A percentile compares a stretch with the other conserved stretches of the same genome.
These are phyloP conservation scores for Dittrichia graveolens DNA, from an alignment of 129 eudicot species.

Conservation along the genomic window DNA sequence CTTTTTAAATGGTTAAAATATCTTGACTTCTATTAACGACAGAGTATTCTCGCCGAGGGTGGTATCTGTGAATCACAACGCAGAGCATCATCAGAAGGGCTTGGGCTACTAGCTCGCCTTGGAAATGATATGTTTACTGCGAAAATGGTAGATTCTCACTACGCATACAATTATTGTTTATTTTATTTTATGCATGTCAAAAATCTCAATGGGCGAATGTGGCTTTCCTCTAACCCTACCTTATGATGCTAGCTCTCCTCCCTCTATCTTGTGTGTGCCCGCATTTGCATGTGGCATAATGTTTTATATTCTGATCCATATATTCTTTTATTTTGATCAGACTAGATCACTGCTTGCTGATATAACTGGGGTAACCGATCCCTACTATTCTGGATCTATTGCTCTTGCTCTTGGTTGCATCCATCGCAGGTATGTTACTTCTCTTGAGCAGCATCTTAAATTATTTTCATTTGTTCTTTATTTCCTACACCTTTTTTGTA, in stretches of 20 bases:
- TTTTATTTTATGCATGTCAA: background rate
- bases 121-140: slow-evolving; percentile 93
- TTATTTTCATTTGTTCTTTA: background rate
- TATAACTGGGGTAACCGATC: slow-evolving; percentile 51
- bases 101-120: slow-evolving; percentile 88
- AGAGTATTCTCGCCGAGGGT: slow-evolving; percentile 93
- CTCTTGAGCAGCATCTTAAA: slow-evolving; percentile 12
- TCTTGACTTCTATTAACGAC: slow-evolving; percentile 29
- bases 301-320: slow-evolving; percentile 23
- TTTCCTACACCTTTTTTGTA: slow-evolving; percentile 5
- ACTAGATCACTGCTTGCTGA: slow-evolving; percentile 73
- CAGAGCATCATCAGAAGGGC: slow-evolving; percentile 95
- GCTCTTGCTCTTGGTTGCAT: slow-evolving; percentile 93
- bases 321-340: slow-evolving; percentile 44
- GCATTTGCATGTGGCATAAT: slow-evolving; percentile 3
- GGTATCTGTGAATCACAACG: slow-evolving; percentile 93
- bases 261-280: background rate
- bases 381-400: slow-evolving; percentile 82
- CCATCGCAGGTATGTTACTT: slow-evolving; percentile 73
- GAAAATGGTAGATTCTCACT: slow-evolving; percentile 65
- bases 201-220: background rate
- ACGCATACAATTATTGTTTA: slow-evolving; percentile 2
- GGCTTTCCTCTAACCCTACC: background rate
- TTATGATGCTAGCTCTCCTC: slow-evolving; percentile 12
- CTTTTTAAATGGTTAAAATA: slow-evolving; percentile 1